These are phyloP conservation scores for Talaromyces piceae DNA, from an alignment of 2,329 filamentous ascomycete species.

Conservation along the genomic window DNA sequence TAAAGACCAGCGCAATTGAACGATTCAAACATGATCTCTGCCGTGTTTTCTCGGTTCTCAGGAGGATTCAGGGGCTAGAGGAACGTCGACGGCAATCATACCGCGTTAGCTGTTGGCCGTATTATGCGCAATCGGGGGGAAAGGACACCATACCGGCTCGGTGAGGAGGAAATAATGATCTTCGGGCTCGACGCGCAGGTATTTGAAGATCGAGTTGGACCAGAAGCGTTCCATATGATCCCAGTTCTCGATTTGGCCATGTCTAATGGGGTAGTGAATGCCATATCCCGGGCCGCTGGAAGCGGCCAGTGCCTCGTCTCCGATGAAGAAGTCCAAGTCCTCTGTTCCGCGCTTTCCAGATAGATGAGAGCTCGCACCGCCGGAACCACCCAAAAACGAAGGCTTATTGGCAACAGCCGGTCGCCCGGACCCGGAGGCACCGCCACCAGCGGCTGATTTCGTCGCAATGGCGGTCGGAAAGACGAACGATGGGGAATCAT, in stretches of 20 bases:
- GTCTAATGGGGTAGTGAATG: constrained; percentile 93
- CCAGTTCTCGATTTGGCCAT: constrained; percentile 99
- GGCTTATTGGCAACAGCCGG: constrained; percentile 91
- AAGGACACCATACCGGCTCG: constrained; percentile 66
- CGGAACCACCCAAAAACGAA: constrained; percentile 85
- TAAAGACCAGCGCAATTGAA: constrained; percentile 99
- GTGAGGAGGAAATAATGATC: constrained; percentile 98
- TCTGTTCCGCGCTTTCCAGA: constrained; percentile 92
- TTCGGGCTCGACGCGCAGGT: constrained; percentile 93
- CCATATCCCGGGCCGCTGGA: constrained; percentile 85
- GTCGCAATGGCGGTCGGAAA: constrained; percentile 98
- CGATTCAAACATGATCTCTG: constrained; percentile 99
- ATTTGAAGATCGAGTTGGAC: constrained; percentile 99
- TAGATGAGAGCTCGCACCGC: constrained; percentile 73
- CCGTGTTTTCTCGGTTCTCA: constrained; percentile 97
- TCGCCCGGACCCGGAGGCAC: constrained; percentile 73
- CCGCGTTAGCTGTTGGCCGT: background rate
- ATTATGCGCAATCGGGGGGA: background rate
- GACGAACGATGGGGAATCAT: constrained; percentile 98
- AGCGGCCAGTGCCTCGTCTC: constrained; percentile 85
- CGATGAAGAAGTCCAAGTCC: constrained; percentile 97
- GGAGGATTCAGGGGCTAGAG: constrained; percentile 86
- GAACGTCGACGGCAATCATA: constrained; percentile 1
- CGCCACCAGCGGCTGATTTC: constrained; percentile 66
- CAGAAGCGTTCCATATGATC: constrained; percentile 99